Conservation (phyloP, 1,284 basidiomycete genomes). For the Rugosomyces carneus region DNA sequence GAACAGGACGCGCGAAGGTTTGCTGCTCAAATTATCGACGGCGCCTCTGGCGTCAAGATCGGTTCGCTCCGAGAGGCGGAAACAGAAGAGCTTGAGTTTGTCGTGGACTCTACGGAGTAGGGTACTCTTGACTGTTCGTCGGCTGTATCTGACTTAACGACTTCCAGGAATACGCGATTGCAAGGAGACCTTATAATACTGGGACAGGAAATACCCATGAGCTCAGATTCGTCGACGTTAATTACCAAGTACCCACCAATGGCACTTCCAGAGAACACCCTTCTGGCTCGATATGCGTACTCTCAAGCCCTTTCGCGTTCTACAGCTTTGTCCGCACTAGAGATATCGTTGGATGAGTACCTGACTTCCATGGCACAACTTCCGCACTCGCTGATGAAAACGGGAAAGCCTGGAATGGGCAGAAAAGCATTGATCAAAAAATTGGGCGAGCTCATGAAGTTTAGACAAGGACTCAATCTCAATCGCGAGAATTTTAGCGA, state of each 20-base stretch:
- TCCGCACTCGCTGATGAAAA: slow-evolving; percentile 68
- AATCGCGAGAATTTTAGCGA: slow-evolving; percentile 86
- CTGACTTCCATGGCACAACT: slow-evolving; percentile 74
- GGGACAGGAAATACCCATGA: slow-evolving; percentile 58
- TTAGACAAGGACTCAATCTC: slow-evolving; percentile 83
- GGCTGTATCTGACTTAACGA: slow-evolving; percentile 14
- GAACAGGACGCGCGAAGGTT: slow-evolving; percentile 74
- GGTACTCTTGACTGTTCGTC: slow-evolving; percentile 21
- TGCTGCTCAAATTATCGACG: slow-evolving; percentile 54
- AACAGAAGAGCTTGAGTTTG: slow-evolving; percentile 87
- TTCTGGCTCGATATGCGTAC: slow-evolving; percentile 82
- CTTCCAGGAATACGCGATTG: slow-evolving; percentile 65
- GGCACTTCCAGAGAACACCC: slow-evolving; percentile 53
- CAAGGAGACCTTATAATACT: slow-evolving; percentile 88
- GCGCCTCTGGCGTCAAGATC: slow-evolving; percentile 51
- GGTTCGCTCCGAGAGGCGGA: slow-evolving; percentile 65
- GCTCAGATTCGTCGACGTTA: slow-evolving; percentile 36
- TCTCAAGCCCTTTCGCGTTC: slow-evolving; percentile 86
- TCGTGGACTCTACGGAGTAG: slow-evolving; percentile 80
- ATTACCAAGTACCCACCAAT: slow-evolving; percentile 38
- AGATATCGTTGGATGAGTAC: slow-evolving; percentile 76
- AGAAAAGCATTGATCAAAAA: slow-evolving; percentile 81
- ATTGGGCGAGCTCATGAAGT: slow-evolving; percentile 81
- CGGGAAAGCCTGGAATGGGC: slow-evolving; percentile 76
- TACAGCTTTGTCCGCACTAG: slow-evolving; percentile 77